Conservation (phyloP, 2,329 filamentous ascomycete species). For the Fusarium tjaetaba region DNA sequence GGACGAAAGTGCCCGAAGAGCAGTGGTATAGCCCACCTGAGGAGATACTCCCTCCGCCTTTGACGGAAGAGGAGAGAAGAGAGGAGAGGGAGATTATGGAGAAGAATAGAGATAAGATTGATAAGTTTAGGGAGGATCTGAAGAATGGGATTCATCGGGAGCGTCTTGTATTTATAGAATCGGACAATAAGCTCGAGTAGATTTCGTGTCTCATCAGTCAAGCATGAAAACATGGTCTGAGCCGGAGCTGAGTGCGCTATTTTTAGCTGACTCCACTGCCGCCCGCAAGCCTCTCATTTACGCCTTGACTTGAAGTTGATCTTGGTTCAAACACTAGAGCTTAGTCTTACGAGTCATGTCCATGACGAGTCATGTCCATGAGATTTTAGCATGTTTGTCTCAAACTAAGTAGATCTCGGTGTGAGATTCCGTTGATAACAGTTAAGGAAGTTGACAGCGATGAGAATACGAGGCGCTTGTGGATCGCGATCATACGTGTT, state of each 20-base stretch:
- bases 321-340: background rate
- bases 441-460: background rate
- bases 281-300: background rate
- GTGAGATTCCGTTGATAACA: rapidly evolving
- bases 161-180: background rate
- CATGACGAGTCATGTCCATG: background rate
- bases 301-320: background rate
- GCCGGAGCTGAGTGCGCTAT: background rate
- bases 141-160: background rate
- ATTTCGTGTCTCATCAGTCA: background rate
- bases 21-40: background rate
- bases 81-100: background rate
- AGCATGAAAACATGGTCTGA: no score
- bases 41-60: background rate
- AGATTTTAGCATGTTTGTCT: rapidly evolving
- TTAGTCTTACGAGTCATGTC: background rate
- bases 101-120: background rate
- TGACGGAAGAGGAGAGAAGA: background rate
- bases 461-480: background rate
- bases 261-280: background rate
- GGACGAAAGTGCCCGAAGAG: background rate
- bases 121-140: rapidly evolving
- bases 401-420: rapidly evolving
- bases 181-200: background rate
- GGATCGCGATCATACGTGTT: background rate